Base-by-base conservation (phyloP, 768 basidiomycete genomes). In the Lentinula sp. region DNA sequence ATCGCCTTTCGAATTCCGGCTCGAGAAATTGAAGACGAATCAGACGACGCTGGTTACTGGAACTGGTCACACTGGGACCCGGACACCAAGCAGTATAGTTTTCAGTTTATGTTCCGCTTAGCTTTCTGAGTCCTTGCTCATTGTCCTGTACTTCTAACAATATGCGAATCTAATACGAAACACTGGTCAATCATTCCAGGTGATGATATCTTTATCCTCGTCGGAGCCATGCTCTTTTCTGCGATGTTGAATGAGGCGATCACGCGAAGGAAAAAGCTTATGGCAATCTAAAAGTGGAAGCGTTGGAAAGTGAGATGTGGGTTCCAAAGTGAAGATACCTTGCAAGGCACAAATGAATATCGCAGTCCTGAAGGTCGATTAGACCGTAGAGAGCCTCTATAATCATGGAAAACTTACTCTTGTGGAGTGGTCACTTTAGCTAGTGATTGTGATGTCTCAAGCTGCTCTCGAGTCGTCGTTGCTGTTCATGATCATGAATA, bases 1-100 rank as follows among this genome's bases (percentile, higher is more conserved):
- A 94, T 99, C 66, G 93, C 95, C n/a, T 98, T 98, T 80, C 92
- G 95, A 16, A 94, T 99, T 69, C 97, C 96, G 50, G 91, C 97
- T 28, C 86, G 93, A 55, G 95, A 98, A 74, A 95, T 99, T 63
- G 95, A 98, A 74, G 93, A 96, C 67, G 93, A 94, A 69, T 84
- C 91, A 50, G 89, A 93, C 62, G 93, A 95, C 67, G 90, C 89
- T 32, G 88, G 88, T 15, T 91, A 88, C 65, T 94, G 91, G 90
- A 93, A 92, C 67, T 99, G 97, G 97, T 95, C 95, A 43, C 92
- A 98, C 69, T 98, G 96, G 97, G 97, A 98, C 71, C 86, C 91
- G n/a, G 96, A 99, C 71, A 96, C 95, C 56, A 98, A 98, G 75
- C 94, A 97, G 74, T 96, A 95, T 73, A 93, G 88, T 71, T 95